Percentiles rank a stretch among this genome's conserved stretches.
phyloP scores from a whole-genome alignment of 495 filamentous ascomycete species.

The Neurospora sp. region DNA sequence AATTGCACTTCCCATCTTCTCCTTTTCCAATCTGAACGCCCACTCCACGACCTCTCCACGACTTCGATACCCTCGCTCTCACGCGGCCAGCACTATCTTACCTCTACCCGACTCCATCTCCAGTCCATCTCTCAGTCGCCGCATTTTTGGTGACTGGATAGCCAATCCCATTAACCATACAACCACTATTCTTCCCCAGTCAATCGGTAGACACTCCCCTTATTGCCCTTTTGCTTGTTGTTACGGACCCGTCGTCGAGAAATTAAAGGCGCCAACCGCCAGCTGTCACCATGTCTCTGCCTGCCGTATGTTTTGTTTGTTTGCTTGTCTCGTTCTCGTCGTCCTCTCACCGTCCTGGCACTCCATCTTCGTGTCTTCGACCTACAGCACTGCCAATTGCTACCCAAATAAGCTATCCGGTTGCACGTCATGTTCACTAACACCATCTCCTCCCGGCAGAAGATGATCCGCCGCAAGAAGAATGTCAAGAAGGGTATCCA shows the following conservation, averaged over 20 bases:
- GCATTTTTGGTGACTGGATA: conserved; percentile 20
- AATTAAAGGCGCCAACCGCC: conserved; percentile 4
- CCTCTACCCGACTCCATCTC: background rate
- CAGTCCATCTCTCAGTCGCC: conserved; percentile 2
- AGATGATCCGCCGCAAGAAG: conserved; percentile 99
- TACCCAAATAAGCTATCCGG: conserved; percentile 4
- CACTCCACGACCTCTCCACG: background rate
- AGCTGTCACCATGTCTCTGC: conserved; percentile 25
- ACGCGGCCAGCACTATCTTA: conserved; percentile 8
- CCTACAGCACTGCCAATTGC: conserved; percentile 8
- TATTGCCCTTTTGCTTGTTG: conserved; percentile 1
- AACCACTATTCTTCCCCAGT: conserved; percentile 8
- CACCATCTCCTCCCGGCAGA: conserved; percentile 38
- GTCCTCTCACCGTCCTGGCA: background rate
- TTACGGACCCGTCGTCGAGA: background rate
- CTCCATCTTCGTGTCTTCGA: background rate
- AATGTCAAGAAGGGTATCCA: conserved; percentile 99
- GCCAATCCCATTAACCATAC: conserved; percentile 12
- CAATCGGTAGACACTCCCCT: conserved; percentile 12
- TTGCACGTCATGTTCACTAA: conserved; percentile 17
- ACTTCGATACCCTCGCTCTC: conserved; percentile 12
- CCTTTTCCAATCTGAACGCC: conserved; percentile 19
- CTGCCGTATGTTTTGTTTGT: conserved; percentile 23
- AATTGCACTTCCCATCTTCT: conserved; percentile 30
- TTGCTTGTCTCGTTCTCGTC: conserved; percentile 8